Percentiles rank a stretch among this genome's conserved stretches.
These are phyloP conservation scores for Neonectria coccinea DNA, from an alignment of 2,329 filamentous ascomycete species.

Conservation along the genomic window DNA sequence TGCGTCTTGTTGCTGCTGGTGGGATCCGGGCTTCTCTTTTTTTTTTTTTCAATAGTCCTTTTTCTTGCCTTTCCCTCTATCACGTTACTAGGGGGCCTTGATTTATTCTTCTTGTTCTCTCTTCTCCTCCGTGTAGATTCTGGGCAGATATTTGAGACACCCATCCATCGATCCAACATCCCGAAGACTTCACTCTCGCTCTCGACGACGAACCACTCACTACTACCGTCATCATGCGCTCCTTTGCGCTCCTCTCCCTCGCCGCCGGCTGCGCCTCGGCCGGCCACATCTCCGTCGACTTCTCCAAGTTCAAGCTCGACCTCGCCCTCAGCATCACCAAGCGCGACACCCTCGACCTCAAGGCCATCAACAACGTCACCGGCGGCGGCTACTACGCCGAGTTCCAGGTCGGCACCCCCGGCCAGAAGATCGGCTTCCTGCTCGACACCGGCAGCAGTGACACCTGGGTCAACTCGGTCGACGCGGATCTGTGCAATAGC, in stretches of 20 bases:
- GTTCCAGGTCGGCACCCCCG: conserved; percentile 69
- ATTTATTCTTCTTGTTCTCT: not conserved
- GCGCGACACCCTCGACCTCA: conserved; percentile 50
- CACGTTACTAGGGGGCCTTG: not conserved
- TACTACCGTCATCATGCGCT: conserved; percentile 29
- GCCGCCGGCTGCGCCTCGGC: conserved; percentile 38
- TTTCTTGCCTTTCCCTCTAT: not conserved
- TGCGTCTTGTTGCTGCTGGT: not conserved
- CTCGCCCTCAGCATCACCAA: conserved; percentile 36
- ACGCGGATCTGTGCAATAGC: conserved; percentile 69
- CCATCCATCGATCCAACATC: not conserved
- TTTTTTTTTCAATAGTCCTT: not conserved
- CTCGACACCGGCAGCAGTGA: conserved; percentile 74
- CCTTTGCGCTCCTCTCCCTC: conserved; percentile 37
- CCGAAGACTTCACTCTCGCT: not conserved
- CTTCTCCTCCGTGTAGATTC: not conserved
- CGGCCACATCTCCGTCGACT: conserved; percentile 41
- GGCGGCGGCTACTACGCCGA: conserved; percentile 68
- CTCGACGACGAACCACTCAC: not conserved
- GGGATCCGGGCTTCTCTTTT: not conserved
- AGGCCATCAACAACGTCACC: conserved; percentile 63
- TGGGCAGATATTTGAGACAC: not conserved
- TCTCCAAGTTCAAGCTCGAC: conserved; percentile 34
- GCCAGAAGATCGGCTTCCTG: conserved; percentile 64
- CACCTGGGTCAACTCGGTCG: conserved; percentile 69